phyloP scores from a whole-genome alignment of 176 grass and related monocot species.

The Dendrocalamus sinicus region DNA sequence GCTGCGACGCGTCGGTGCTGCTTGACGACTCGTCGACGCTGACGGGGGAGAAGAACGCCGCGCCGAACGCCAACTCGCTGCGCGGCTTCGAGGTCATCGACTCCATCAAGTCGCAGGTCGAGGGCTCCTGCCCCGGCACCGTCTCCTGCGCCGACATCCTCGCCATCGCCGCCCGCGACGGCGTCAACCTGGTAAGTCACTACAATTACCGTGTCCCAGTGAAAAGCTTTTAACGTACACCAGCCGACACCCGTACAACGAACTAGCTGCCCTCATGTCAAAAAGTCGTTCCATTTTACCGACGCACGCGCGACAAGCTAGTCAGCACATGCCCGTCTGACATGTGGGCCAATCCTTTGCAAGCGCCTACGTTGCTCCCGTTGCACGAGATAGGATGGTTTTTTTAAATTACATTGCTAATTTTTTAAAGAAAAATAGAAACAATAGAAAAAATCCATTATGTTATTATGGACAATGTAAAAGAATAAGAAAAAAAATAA shows the following conservation, averaged over 20 bases:
- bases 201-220: not conserved
- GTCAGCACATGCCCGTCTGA: not conserved
- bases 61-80: constrained; percentile 76
- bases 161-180: constrained; percentile 77
- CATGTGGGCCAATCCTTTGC: not conserved
- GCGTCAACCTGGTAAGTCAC: constrained; percentile 65
- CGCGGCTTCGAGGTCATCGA: constrained; percentile 85
- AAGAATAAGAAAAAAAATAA: too few relatives aligned
- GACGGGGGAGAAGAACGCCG: constrained; percentile 81
- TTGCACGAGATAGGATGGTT: not conserved
- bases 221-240: not conserved
- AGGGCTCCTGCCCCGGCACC: constrained; percentile 52
- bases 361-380: not conserved
- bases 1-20: constrained; percentile 86
- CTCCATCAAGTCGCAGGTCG: constrained; percentile 69
- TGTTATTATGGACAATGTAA: accelerated
- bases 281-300: not conserved
- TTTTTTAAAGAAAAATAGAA: too few relatives aligned
- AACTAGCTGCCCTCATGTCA: constrained; percentile 13
- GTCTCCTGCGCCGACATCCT: constrained; percentile 91
- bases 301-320: not conserved
- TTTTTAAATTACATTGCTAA: too few relatives aligned
- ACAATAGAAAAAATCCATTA: too few relatives aligned
- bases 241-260: constrained; percentile 49
- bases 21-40: constrained; percentile 74